Conservation (phyloP, 495 filamentous ascomycete genomes). For the Beverwykella pulmonaria region DNA sequence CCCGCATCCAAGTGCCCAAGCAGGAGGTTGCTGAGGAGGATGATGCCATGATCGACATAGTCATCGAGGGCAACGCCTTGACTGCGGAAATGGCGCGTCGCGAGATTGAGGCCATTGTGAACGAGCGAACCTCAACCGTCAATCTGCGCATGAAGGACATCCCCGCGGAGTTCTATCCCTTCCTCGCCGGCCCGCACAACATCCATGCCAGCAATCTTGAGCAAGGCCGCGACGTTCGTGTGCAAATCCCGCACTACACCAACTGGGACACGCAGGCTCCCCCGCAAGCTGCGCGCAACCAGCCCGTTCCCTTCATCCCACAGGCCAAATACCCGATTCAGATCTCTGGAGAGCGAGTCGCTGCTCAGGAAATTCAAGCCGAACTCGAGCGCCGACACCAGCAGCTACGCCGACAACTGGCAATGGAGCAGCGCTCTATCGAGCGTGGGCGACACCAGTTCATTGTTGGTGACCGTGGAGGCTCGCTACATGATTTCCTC, state of each 20-base stretch:
- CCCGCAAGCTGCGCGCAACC: slow-evolving; percentile 66
- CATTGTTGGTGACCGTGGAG: slow-evolving; percentile 78
- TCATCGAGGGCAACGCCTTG: slow-evolving; percentile 87
- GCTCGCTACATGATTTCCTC: slow-evolving; percentile 80
- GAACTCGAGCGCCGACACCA: slow-evolving; percentile 76
- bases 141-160: slow-evolving; percentile 75
- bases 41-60: slow-evolving; percentile 75
- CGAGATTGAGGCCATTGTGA: slow-evolving; percentile 81
- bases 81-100: slow-evolving; percentile 77
- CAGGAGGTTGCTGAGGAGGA: slow-evolving; percentile 74
- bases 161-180: slow-evolving; percentile 91
- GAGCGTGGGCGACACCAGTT: slow-evolving; percentile 84
- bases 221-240: slow-evolving; percentile 66
- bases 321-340: slow-evolving; percentile 71
- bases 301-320: slow-evolving; percentile 67
- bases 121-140: slow-evolving; percentile 79
- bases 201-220: slow-evolving; percentile 68
- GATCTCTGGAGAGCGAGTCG: slow-evolving; percentile 81
- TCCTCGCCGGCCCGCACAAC: slow-evolving; percentile 84
- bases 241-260: slow-evolving; percentile 79
- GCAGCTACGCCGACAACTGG: slow-evolving; percentile 69
- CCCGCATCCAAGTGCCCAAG: slow-evolving; percentile 85
- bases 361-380: slow-evolving; percentile 75
- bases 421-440: slow-evolving; percentile 71
- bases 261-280: slow-evolving; percentile 71